These are phyloP conservation scores for Apiotrichum mycotoxinovorans DNA, from an alignment of 1,284 basidiomycete species.

Conservation along the genomic window DNA sequence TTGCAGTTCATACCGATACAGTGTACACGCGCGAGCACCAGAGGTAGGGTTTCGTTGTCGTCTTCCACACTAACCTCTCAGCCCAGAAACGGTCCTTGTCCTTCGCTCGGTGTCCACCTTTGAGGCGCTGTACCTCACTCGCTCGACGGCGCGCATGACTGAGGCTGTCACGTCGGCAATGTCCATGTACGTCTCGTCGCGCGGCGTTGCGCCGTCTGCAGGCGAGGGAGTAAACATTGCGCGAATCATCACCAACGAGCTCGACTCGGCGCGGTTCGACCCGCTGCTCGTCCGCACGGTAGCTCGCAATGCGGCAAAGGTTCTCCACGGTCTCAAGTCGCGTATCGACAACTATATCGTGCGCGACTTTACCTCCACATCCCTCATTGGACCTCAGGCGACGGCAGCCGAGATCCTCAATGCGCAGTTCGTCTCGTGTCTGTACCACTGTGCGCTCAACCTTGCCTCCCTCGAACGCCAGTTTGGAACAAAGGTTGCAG, in stretches of 20 bases:
- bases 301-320: conserved; percentile 65
- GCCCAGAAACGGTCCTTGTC: conserved; percentile 84
- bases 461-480: conserved; percentile 67
- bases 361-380: conserved; percentile 71
- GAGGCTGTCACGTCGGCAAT: conserved; percentile 73
- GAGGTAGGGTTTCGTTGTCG: conserved; percentile 57
- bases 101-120: conserved; percentile 76
- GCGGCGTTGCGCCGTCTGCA: conserved; percentile 65
- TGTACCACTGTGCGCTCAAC: conserved; percentile 73
- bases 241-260: conserved; percentile 75
- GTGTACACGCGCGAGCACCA: conserved; percentile 76
- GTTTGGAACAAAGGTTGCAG: conserved; percentile 62
- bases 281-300: conserved; percentile 75
- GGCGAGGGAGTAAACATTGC: conserved; percentile 73
- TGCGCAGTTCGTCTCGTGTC: conserved; percentile 67
- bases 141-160: conserved; percentile 73
- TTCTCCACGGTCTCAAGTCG: conserved; percentile 63
- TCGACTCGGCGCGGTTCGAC: conserved; percentile 90
- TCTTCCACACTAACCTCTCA: conserved; percentile 36
- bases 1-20: conserved; percentile 89
- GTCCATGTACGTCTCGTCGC: conserved; percentile 55
- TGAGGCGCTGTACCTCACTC: conserved; percentile 77
- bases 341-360: conserved; percentile 66
- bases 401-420: conserved; percentile 74
- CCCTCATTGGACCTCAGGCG: conserved; percentile 68